Evolutionary conservation across 1,284 basidiomycete species (phyloP), one percentile per base, ranked within the genome.

Genomic region (Apiotrichum brassicae): DNA sequence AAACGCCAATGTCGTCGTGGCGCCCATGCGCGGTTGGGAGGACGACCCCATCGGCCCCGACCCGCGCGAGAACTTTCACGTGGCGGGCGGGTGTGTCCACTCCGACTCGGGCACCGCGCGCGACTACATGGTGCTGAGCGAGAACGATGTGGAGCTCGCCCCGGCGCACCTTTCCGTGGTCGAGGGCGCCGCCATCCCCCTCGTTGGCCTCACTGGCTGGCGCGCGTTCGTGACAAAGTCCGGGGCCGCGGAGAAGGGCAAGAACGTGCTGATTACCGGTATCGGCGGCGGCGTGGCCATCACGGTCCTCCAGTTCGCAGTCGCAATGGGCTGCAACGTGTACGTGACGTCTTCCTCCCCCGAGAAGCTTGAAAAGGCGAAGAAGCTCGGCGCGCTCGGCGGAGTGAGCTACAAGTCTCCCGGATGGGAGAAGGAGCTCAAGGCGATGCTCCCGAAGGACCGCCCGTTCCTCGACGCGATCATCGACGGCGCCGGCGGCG

Each of bases 281-380:
- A 56, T 56, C 22, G 54, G 54, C 40, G 54, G 54, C 20, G 54
- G 54, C 9, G 54, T 56, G 22, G 54, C 54, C 12, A 50, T 56
- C 20, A 26, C 33, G 3, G 44, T 49, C n/a, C 54, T 56, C 18
- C 54, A 56, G 47, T 49, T 56, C 14, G 54, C 54, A 1, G 54
- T 49, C 12, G 54, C 49, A 5, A 18, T 44, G 18, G 54, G 54
- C 44, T 30, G 20, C 34, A 56, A 56, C 47, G 54, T 43, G 6
- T 56, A 49, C 40, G 54, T 56, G 13, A 43, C 49, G 24, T 49
- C 47, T 0, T 43, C 49, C 6, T 25, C 16, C 9, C 32, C 45
- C 26, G 54, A 51, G n/a, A 56, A 56, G 49, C 40, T 56, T 14
- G 30, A 25, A 8, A 41, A 43, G 25, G 54, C 54, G 6, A 23